These are phyloP conservation scores for Lentinula boryana DNA, from an alignment of 768 basidiomycete genomes.

Conservation along the genomic window DNA sequence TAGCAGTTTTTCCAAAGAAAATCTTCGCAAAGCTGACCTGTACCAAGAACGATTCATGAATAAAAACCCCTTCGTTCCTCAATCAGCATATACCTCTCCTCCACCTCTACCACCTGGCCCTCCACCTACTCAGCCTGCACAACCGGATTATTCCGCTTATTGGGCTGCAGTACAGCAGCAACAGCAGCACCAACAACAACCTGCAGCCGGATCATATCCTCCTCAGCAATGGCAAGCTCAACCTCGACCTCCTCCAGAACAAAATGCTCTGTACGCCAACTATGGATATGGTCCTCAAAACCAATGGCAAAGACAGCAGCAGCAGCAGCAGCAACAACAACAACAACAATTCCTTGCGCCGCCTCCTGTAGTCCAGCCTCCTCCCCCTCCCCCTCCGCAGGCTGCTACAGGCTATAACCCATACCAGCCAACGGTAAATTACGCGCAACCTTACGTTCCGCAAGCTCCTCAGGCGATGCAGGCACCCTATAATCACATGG, in stretches of 20 bases:
- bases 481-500: conserved; percentile 39
- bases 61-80: conserved; percentile 78
- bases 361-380: conserved; percentile 46
- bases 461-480: conserved; percentile 54
- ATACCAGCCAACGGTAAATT: conserved; percentile 65
- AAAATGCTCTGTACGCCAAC: conserved; percentile 83
- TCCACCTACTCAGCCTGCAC: conserved; percentile 60
- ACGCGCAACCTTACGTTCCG: conserved; percentile 62
- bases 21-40: neutral
- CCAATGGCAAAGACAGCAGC: conserved; percentile 64
- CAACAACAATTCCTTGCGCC: conserved; percentile 48
- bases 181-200: conserved; percentile 32
- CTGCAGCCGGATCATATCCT: conserved; percentile 37
- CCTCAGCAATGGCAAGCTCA: conserved; percentile 64
- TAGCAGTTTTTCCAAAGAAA: neutral
- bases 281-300: conserved; percentile 81
- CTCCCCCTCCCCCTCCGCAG: conserved; percentile 48
- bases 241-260: conserved; percentile 66
- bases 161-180: conserved; percentile 55
- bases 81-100: conserved; percentile 60
- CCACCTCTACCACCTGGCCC: conserved; percentile 79
- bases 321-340: conserved; percentile 34
- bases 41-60: conserved; percentile 42
- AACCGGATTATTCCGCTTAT: conserved; percentile 74
- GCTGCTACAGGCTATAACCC: conserved; percentile 66